These are phyloP conservation scores for Calcarisporium arbuscula DNA, from an alignment of 2,329 filamentous ascomycete genomes.

Conservation along the genomic window DNA sequence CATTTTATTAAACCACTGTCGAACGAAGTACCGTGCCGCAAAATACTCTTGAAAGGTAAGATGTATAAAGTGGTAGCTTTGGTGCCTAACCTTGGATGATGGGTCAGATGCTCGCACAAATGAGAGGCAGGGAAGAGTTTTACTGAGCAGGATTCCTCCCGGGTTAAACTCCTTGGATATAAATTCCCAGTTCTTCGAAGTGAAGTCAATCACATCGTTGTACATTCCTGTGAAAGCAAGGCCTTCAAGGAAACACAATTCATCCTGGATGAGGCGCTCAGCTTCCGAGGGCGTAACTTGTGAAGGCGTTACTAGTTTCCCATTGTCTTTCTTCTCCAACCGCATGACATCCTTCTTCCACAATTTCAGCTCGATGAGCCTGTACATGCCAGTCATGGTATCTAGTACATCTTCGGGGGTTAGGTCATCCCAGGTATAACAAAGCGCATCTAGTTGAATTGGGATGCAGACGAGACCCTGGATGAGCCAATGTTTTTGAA, in stretches of 20 bases:
- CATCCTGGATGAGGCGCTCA: conserved; percentile 10
- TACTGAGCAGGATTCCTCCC: conserved; percentile 7
- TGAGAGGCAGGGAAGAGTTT: too few relatives aligned
- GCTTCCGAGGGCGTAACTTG: too few relatives aligned
- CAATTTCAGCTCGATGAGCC: not conserved
- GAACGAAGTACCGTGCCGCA: too few relatives aligned
- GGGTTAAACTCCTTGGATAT: conserved; percentile 14
- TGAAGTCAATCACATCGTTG: conserved; percentile 26
- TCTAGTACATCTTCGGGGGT: not conserved
- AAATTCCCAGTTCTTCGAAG: conserved; percentile 10
- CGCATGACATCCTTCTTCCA: conserved; percentile 1
- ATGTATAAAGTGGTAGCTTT: too few relatives aligned
- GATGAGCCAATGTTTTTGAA: conserved; percentile 21
- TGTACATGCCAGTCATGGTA: conserved; percentile 3
- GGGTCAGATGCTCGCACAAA: too few relatives aligned
- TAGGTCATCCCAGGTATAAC: not conserved
- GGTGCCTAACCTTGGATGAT: too few relatives aligned
- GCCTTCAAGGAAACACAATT: conserved; percentile 20
- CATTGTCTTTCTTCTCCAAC: not conserved
- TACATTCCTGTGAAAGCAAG: conserved; percentile 30
- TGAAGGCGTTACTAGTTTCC: not conserved
- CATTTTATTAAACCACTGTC: conserved; percentile 9
- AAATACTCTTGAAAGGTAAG: too few relatives aligned
- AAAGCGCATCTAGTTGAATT: conserved; percentile 3
- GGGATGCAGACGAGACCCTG: conserved; percentile 15